Evolutionary conservation across 768 basidiomycete genomes (phyloP).

Genomic region (Rhodotorula paludigena): DNA sequence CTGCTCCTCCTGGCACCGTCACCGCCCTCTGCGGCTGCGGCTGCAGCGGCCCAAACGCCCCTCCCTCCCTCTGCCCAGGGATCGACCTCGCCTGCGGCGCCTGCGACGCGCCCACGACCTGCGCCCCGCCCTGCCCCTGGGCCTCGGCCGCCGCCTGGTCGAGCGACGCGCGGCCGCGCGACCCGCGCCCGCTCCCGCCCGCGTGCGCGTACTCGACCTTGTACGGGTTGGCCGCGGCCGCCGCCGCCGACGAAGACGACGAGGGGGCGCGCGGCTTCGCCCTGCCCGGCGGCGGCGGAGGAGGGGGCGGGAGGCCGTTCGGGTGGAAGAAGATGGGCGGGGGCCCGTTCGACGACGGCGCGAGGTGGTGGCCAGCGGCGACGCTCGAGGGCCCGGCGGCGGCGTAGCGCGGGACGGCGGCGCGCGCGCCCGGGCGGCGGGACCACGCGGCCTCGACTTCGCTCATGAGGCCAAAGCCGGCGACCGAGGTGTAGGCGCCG

Average conservation of each 20-base stretch:
- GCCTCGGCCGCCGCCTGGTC: background rate
- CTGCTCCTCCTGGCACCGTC: too few relatives aligned
- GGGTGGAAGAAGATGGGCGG: background rate
- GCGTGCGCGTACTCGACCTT: conserved; percentile 10
- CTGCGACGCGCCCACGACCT: too few relatives aligned
- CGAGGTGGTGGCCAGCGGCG: background rate
- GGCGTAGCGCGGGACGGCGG: background rate
- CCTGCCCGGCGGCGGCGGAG: background rate
- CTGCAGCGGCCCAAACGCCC: too few relatives aligned
- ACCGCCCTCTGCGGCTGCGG: too few relatives aligned
- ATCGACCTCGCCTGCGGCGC: too few relatives aligned
- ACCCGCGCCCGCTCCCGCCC: background rate
- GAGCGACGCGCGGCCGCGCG: background rate
- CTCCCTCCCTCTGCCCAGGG: too few relatives aligned
- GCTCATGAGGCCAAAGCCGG: conserved; percentile 16
- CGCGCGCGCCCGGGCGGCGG: background rate
- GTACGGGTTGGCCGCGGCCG: conserved; percentile 20
- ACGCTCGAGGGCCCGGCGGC: background rate
- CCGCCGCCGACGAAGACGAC: background rate
- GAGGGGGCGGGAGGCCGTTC: background rate
- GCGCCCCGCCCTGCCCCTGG: too few relatives aligned
- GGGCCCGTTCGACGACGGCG: background rate
- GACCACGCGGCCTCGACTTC: conserved; percentile 21
- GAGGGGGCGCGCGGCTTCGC: background rate
- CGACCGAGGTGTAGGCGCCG: conserved; percentile 30